Evolutionary conservation across 1,284 basidiomycete species (phyloP).

Genomic region (Melampsora occidentalis): DNA sequence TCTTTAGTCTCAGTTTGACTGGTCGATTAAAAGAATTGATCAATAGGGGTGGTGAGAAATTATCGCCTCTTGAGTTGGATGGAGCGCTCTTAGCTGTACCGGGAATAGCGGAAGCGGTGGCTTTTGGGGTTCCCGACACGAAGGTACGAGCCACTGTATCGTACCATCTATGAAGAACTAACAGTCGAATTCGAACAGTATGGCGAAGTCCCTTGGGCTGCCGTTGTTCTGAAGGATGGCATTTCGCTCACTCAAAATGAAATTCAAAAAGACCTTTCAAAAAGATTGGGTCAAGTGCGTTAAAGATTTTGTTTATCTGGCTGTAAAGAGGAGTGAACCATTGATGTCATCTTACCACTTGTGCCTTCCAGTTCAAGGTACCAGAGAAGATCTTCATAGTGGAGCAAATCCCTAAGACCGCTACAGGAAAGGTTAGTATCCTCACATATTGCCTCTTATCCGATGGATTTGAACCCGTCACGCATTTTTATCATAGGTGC

Average conservation of each 20-base stretch:
- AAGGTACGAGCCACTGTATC: conserved; percentile 48
- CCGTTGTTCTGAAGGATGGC: conserved; percentile 51
- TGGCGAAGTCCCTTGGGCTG: conserved; percentile 54
- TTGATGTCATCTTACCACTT: not conserved
- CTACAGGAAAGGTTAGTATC: conserved; percentile 47
- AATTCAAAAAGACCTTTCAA: conserved; percentile 49
- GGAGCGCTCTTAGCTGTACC: conserved; percentile 57
- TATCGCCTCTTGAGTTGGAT: conserved; percentile 66
- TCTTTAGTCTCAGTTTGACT: conserved; percentile 45
- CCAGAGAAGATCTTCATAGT: conserved; percentile 54
- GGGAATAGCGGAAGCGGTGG: conserved; percentile 60
- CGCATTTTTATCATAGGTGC: conserved; percentile 5
- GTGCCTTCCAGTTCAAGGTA: conserved; percentile 52
- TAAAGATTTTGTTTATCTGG: not conserved
- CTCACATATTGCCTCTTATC: not conserved
- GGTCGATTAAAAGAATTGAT: conserved; percentile 54
- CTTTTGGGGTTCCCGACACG: conserved; percentile 54
- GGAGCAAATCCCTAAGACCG: conserved; percentile 54
- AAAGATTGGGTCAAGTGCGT: conserved; percentile 48
- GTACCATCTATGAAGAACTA: not conserved
- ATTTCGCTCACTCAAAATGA: conserved; percentile 47
- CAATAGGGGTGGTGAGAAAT: conserved; percentile 64
- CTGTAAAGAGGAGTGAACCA: not conserved
- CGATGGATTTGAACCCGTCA: not conserved
- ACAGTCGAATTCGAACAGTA: conserved; percentile 45